A percentile compares a stretch with the other conserved stretches of the same genome.
Conservation (phyloP, 768 basidiomycete species). For the Pleurotus giganteus region DNA sequence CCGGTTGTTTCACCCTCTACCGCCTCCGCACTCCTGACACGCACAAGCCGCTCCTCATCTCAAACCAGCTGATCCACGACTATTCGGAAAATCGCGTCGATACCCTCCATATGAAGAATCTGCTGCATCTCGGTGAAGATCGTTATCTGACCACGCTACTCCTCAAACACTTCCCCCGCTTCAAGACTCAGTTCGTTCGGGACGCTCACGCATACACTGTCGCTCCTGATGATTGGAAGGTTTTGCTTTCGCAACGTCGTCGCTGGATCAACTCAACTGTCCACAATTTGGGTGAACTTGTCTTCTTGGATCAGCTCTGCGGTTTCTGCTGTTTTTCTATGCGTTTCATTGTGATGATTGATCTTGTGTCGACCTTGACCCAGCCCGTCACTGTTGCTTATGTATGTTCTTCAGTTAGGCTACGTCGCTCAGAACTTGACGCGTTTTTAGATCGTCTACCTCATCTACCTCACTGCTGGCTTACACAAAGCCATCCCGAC, state of each 20-base stretch:
- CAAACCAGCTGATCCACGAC: constrained; percentile 86
- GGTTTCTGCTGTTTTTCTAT: constrained; percentile 99
- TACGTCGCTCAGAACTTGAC: constrained; percentile 13
- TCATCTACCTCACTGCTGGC: constrained; percentile 77
- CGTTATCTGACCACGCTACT: constrained; percentile 95
- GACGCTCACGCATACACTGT: constrained; percentile 95
- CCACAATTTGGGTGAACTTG: constrained; percentile 91
- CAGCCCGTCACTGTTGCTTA: constrained; percentile 88
- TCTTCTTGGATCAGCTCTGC: constrained; percentile 89
- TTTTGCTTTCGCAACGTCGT: constrained; percentile 92
- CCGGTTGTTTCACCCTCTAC: constrained; percentile 98
- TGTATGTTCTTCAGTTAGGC: constrained; percentile 46
- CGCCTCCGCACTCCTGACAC: constrained; percentile 92
- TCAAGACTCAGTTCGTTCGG: constrained; percentile 94
- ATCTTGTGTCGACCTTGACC: constrained; percentile 82
- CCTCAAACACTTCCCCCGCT: constrained; percentile 90
- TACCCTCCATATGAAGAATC: constrained; percentile 98
- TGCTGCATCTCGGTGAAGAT: constrained; percentile 97
- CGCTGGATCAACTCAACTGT: constrained; percentile 99
- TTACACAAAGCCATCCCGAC: constrained; percentile 68
- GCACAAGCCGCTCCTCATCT: constrained; percentile 91
- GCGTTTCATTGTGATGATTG: constrained; percentile 98
- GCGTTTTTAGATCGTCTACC: constrained; percentile 69
- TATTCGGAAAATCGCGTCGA: constrained; percentile 97
- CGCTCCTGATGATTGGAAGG: constrained; percentile 94